Evolutionary conservation across 2,329 filamentous ascomycete species (phyloP), one percentile per base, ranked within the genome.

Genomic region (Talaromyces sp.): DNA sequence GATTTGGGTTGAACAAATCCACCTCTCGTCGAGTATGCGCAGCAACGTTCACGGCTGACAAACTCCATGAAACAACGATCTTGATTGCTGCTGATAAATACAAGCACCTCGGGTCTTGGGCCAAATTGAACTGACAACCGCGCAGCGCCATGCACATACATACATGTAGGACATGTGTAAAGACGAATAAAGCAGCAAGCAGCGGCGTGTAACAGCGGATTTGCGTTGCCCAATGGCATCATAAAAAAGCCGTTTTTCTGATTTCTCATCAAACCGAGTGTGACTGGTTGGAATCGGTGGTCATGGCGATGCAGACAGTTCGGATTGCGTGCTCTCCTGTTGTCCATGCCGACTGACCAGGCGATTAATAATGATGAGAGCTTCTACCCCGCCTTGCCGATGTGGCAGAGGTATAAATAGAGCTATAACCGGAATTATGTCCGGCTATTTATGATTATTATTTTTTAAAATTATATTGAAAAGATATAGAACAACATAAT

Each of bases 211-310:
- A 46, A 46, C 43, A 24, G n/a, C n/a, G 17, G 11, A 3, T 24
- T 26, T 6, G 14, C 8, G 2, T 27, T 19, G 41, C 13, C 31
- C 53, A 55, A 55, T 38, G 53, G 4, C 29, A 26, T n/a, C 31
- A 26, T 29, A 24, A 14, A 1, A 41, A 41, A 41, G 10, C 19
- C n/a, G n/a, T 19, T 17, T 24, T 35, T 19, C 35, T 51, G 52
- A 71, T 73, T 70, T 71, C 69, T 70, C 70, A 72, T 67, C 69
- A 66, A 64, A 59, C 60, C 46, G 62, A 56, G 55, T n/a, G 26
- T 52, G 27, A 60, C 43, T 56, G 58, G 54, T 35, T 56, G 17
- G 26, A 24, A 50, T 38, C 14, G n/a, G 52, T 32, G 50, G 14
- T 24, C 29, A 66, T 66, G 61, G 64, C 51, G 51, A 62, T 64